phyloP scores from a whole-genome alignment of 139 green algal genomes.

The Axilococcus clingmanii region DNA sequence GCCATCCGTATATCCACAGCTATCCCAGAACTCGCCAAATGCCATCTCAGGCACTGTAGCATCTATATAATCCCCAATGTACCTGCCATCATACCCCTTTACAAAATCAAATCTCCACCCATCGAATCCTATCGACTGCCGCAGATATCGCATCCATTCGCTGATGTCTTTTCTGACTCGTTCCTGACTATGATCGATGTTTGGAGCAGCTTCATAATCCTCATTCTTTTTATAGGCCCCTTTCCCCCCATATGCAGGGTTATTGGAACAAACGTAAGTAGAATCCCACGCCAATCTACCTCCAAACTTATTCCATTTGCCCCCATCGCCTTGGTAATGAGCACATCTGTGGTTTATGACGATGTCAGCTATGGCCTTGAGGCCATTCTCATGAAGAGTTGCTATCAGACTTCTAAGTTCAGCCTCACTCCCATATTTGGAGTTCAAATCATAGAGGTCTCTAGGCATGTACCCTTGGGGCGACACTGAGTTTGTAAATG shows the following conservation, averaged over 20 bases:
- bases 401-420: conserved; percentile 64
- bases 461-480: conserved; percentile 80
- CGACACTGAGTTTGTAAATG: conserved; percentile 77
- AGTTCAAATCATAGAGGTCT: conserved; percentile 75
- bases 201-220: conserved; percentile 84
- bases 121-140: conserved; percentile 82
- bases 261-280: conserved; percentile 71
- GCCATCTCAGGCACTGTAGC: conserved; percentile 74
- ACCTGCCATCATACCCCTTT: conserved; percentile 55
- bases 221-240: conserved; percentile 71
- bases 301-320: conserved; percentile 83
- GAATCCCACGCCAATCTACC: conserved; percentile 85
- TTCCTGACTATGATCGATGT: conserved; percentile 90
- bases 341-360: conserved; percentile 93
- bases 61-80: conserved; percentile 70
- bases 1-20: conserved; percentile 84
- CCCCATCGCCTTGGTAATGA: conserved; percentile 53
- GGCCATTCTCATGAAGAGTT: conserved; percentile 47
- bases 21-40: conserved; percentile 95
- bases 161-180: conserved; percentile 65
- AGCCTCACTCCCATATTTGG: conserved; percentile 58
- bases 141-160: conserved; percentile 79
- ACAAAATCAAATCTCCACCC: conserved; percentile 95
- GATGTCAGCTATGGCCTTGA: conserved; percentile 88
- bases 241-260: conserved; percentile 71